Conservation (phyloP, 2,329 filamentous ascomycete species). For the Claviceps africana region DNA sequence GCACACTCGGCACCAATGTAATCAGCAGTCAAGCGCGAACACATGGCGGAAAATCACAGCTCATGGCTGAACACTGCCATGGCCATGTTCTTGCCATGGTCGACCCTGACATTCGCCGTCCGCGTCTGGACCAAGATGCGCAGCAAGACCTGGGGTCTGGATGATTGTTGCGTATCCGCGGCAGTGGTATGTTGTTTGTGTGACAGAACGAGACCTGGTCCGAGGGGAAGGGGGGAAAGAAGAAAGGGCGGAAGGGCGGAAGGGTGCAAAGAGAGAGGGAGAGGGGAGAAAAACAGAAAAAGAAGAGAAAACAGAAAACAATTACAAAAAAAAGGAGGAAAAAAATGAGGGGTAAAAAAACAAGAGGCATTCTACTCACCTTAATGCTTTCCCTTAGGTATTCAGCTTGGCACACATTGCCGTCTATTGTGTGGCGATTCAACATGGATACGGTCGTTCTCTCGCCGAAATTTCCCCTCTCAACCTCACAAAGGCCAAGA, state of each 20-base stretch:
- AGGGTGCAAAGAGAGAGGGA: no score
- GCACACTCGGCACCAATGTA: neutral
- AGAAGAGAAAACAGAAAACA: no score
- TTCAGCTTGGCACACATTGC: neutral
- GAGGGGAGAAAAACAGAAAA: no score
- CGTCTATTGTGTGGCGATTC: neutral
- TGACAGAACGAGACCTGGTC: neutral
- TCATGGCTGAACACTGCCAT: constrained; percentile 7
- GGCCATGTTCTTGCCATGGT: constrained; percentile 8
- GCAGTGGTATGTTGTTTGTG: constrained; percentile 7
- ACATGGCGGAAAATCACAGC: constrained; percentile 6
- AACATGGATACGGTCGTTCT: neutral
- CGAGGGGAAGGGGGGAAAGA: neutral
- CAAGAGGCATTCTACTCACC: neutral
- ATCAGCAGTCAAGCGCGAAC: neutral
- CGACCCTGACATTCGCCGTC: constrained; percentile 4
- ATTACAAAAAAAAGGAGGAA: neutral
- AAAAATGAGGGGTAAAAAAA: neutral
- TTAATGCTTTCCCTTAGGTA: neutral
- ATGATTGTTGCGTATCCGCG: constrained; percentile 4
- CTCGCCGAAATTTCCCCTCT: neutral
- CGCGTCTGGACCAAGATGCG: constrained; percentile 7
- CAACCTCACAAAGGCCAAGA: neutral
- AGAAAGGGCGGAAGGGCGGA: no score
- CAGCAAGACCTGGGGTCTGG: constrained; percentile 7